These are phyloP conservation scores for Passiflora organensis DNA, from an alignment of 345 rosid genomes.

Conservation along the genomic window DNA sequence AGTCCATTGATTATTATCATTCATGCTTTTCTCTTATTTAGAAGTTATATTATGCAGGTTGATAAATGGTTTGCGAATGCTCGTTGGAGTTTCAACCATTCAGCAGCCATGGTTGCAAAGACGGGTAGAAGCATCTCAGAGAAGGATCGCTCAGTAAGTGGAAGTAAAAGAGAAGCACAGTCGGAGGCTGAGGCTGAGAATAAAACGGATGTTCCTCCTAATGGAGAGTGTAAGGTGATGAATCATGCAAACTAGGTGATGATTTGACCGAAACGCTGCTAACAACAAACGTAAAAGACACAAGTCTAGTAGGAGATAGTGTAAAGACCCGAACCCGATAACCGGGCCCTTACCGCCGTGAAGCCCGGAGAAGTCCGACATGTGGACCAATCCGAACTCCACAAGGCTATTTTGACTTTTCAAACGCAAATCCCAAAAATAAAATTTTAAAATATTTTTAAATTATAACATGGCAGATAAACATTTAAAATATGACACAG, in stretches of 20 bases:
- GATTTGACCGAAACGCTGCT: neutral
- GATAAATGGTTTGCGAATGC: slow-evolving; percentile 74
- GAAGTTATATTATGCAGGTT: slow-evolving; percentile 41
- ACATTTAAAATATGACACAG: too few species aligned
- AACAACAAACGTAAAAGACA: neutral
- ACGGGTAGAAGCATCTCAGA: slow-evolving; percentile 14
- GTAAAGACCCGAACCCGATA: too few species aligned
- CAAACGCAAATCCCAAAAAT: too few species aligned
- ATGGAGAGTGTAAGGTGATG: slow-evolving; percentile 12
- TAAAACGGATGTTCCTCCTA: neutral
- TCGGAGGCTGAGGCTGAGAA: neutral
- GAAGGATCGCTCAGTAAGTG: slow-evolving; percentile 19
- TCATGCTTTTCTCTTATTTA: neutral
- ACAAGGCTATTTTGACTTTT: too few species aligned
- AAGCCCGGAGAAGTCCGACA: too few species aligned
- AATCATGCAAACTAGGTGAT: slow-evolving; percentile 8
- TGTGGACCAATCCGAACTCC: too few species aligned
- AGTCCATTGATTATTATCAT: neutral
- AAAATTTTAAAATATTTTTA: too few species aligned
- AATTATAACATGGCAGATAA: too few species aligned
- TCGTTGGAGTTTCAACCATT: slow-evolving; percentile 64
- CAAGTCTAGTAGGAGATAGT: neutral
- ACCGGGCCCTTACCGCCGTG: too few species aligned
- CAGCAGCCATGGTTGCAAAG: slow-evolving; percentile 20
- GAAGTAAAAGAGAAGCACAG: neutral